These are phyloP conservation scores for Diaporthe caulivora DNA, from an alignment of 2,329 filamentous ascomycete genomes.

Conservation along the genomic window DNA sequence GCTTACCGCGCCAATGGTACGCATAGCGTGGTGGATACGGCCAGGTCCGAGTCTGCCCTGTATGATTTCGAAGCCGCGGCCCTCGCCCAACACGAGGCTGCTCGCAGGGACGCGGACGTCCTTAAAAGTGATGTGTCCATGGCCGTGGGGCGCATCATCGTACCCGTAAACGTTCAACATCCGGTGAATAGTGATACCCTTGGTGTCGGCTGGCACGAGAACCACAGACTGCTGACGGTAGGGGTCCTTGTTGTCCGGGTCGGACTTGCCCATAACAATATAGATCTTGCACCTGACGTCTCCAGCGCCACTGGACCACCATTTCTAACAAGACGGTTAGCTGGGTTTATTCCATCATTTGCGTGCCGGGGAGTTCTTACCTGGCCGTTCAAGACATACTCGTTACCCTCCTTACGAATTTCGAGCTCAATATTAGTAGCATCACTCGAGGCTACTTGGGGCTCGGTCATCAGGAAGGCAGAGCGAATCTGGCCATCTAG, in stretches of 20 bases:
- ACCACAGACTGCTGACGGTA: slow-evolving; percentile 96
- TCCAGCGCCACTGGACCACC: slow-evolving; percentile 97
- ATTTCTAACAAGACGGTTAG: slow-evolving; percentile 75
- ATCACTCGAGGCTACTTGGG: slow-evolving; percentile 88
- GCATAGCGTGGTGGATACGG: slow-evolving; percentile 98
- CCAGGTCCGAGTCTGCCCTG: slow-evolving; percentile 96
- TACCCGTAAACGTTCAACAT: slow-evolving; percentile 96
- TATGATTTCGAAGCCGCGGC: slow-evolving; percentile 97
- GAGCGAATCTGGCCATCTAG: slow-evolving; percentile 88
- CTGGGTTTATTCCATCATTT: not conserved
- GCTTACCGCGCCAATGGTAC: slow-evolving; percentile 84
- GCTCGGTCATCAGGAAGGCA: slow-evolving; percentile 95
- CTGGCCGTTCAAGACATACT: slow-evolving; percentile 91
- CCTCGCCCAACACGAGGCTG: slow-evolving; percentile 92
- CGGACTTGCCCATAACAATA: slow-evolving; percentile 95
- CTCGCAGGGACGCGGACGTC: slow-evolving; percentile 88
- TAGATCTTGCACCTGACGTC: slow-evolving; percentile 94
- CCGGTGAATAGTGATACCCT: slow-evolving; percentile 91
- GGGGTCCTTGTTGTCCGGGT: slow-evolving; percentile 78
- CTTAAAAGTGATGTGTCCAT: slow-evolving; percentile 90
- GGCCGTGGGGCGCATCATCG: slow-evolving; percentile 98
- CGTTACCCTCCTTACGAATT: slow-evolving; percentile 85
- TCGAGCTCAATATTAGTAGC: slow-evolving; percentile 91
- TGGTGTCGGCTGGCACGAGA: slow-evolving; percentile 83
- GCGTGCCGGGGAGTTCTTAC: slow-evolving; percentile 58